phyloP scores from a whole-genome alignment of 345 rosid species.

The Populus ilicifolia region DNA sequence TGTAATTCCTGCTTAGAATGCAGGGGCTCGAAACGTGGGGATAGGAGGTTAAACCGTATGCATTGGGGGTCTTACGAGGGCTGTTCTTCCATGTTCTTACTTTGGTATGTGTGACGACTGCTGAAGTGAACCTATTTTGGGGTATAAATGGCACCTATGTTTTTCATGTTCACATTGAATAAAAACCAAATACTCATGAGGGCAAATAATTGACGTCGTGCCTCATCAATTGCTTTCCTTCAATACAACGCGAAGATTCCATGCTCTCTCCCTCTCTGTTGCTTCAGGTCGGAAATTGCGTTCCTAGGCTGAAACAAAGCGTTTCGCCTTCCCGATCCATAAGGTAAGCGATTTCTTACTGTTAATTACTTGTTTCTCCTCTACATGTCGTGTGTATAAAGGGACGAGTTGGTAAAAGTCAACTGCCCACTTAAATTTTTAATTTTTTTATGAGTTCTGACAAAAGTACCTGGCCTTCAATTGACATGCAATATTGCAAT shows the following conservation, averaged over 20 bases:
- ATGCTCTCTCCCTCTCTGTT: not conserved
- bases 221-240: conserved; percentile 16
- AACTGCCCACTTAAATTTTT: not conserved
- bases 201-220: not conserved
- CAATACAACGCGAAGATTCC: not conserved
- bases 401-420: too few species aligned
- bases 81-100: not conserved
- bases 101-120: not conserved
- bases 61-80: not conserved
- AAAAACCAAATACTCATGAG: not conserved
- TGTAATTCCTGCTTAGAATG: not conserved
- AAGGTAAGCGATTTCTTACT: not conserved
- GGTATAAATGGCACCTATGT: not conserved
- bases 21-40: not conserved
- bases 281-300: not conserved
- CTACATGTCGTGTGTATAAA: not conserved
- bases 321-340: too few species aligned
- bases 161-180: conserved; percentile 7
- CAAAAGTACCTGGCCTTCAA: not conserved
- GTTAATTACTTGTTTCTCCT: not conserved
- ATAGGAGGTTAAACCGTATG: too few species aligned
- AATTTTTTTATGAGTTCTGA: not conserved
- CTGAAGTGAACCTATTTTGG: not conserved
- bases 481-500: not conserved
- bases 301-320: not conserved